Percentiles rank a stretch among this genome's conserved stretches.
phyloP scores from a whole-genome alignment of 257 asterid species.

The Solanum sejunctum region DNA sequence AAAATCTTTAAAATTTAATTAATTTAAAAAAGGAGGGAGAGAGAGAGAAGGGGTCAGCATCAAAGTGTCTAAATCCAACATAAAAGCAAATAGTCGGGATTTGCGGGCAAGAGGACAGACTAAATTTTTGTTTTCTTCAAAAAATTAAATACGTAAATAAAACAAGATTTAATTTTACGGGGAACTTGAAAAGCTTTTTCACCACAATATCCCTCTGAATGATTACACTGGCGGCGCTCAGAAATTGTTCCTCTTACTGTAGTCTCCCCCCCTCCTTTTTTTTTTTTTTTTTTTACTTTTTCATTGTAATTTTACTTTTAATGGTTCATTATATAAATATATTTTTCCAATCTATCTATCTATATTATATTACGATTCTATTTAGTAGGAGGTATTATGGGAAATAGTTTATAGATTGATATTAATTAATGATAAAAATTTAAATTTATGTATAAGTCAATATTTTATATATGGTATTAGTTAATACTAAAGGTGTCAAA shows the following conservation, averaged over 20 bases:
- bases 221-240: constrained; percentile 48
- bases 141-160: not conserved
- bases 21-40: not conserved
- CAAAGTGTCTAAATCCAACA: constrained; percentile 17
- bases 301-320: not conserved
- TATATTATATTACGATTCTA: too few species aligned
- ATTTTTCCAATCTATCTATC: too few species aligned
- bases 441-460: too few species aligned
- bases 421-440: too few species aligned
- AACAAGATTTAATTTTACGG: not conserved
- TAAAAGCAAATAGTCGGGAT: constrained; percentile 12
- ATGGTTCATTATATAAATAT: not conserved
- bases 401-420: too few species aligned
- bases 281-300: not conserved
- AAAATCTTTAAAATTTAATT: too few species aligned
- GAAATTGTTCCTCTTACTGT: constrained; percentile 32
- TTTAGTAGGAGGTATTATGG: too few species aligned
- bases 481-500: too few species aligned
- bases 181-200: not conserved
- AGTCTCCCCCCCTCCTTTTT: not conserved
- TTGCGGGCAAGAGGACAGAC: not conserved
- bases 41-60: constrained; percentile 2
- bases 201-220: constrained; percentile 10
- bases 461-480: too few species aligned
- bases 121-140: not conserved